Evolutionary conservation across 495 filamentous ascomycete species (phyloP), one percentile per base, ranked within the genome.

Genomic region (Cercophora sp.): DNA sequence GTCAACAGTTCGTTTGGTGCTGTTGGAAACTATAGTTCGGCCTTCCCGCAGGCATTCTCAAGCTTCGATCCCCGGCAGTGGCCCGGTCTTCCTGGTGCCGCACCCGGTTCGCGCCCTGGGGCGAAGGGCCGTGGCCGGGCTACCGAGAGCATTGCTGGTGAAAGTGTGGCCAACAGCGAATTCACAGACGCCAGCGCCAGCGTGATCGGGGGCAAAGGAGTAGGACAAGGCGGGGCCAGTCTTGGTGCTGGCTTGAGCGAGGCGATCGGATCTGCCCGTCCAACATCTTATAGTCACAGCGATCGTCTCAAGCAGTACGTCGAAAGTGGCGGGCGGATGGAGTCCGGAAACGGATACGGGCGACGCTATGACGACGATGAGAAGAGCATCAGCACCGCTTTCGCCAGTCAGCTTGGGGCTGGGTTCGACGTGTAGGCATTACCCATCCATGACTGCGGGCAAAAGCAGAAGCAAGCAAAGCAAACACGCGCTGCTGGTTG

Each of bases 11-110:
- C 89, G 18, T 87, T 92, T 8, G 77, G 96, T 26, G 89, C 89
- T 27, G 90, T 90, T 34, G 87, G 88, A 35, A 86, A 85, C 11
- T 70, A 91, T 37, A 73, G 75, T 43, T 87, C 88, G 36, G 86
- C 86, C 19, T 99, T 91, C 63, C 93, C 93, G 8, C 87, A 85
- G 19, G 96, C 97, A 87, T 99, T 99, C 70, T 89, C 88, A 45
- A 86, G 85, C 67, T 97, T 99, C 61, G 79, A 84, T 31, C 75
- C 83, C 32, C 91, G 96, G 47, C 76, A 85, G 23, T 99, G 93
- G 93, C 94, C 94, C 13, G 77, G 86, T 19, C 79, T 95, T 32
- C 83, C 84, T 23, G 83, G 84, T 9, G 80, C 84, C 3, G 68
- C 75, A 36, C 85, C 86, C 57, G 80, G 81, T 46, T 74, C 71